Evolutionary conservation across 169 alveolate species (phyloP).

Genomic region (Plasmodium adleri): DNA sequence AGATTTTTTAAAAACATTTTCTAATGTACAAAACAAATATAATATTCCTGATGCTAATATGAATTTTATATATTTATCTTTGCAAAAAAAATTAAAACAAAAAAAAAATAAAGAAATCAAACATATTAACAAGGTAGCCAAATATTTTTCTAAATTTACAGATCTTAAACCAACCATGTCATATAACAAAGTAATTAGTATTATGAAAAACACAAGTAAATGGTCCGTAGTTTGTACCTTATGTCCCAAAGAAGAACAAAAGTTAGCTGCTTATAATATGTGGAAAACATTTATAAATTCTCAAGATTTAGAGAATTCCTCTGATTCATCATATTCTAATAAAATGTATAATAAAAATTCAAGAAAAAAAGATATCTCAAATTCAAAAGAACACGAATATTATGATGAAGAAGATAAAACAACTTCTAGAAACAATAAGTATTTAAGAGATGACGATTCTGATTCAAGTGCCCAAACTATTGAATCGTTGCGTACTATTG

Average conservation of each 20-base stretch:
- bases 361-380: constrained; percentile 23
- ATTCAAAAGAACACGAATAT: constrained; percentile 36
- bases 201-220: constrained; percentile 57
- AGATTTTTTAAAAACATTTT: constrained; percentile 27
- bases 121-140: constrained; percentile 70
- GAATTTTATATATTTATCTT: constrained; percentile 62
- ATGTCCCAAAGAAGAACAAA: constrained; percentile 71
- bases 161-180: constrained; percentile 71
- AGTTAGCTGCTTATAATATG: constrained; percentile 56
- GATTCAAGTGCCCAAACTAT: constrained; percentile 73
- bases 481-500: constrained; percentile 70
- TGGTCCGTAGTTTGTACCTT: constrained; percentile 53
- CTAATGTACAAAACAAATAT: constrained; percentile 49
- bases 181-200: constrained; percentile 56
- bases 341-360: constrained; percentile 29
- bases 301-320: constrained; percentile 23
- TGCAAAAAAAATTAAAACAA: constrained; percentile 66
- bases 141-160: constrained; percentile 38
- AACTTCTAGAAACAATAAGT: constrained; percentile 35
- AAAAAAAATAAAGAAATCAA: constrained; percentile 46
- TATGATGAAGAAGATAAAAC: constrained; percentile 32
- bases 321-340: constrained; percentile 53
- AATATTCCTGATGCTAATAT: constrained; percentile 51
- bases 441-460: constrained; percentile 44
- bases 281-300: constrained; percentile 57